Evolutionary conservation across 257 asterid species (phyloP), one percentile per base, ranked within the genome.

Genomic region (Eucommia ulmoides): DNA sequence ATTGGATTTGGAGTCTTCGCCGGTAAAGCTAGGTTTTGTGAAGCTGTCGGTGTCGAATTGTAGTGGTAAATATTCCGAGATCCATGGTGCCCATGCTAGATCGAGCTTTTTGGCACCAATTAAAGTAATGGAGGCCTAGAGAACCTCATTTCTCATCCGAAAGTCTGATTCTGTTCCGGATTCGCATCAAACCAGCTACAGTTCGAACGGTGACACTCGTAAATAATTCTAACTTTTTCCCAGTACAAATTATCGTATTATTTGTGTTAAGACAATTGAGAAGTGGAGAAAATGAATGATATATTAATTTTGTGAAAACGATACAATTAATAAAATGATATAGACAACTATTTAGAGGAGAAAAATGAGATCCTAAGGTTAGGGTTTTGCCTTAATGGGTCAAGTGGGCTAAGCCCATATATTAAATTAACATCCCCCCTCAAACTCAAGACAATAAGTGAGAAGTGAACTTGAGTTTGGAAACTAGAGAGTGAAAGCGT

Each of bases 81-180:
- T 62, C 70, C 23, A 41, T 24, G 63, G 69, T 26, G 42, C 38
- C 9, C 62, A n/a, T 22, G 58, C 58, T 38, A 70, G 80, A 68
- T 80, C 73, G 72, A 65, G 59, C 42, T 65, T 70, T 56, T 54
- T 60, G 52, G 65, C 68, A 65, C 84, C 84, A 50, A 64, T 81
- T 60, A 75, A 64, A 72, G 85, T 88, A 41, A 72, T 68, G 80
- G 94, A 79, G 54, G 70, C 68, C 54, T 70, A 84, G 46, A 60
- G 70, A 60, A 62, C 71, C 52, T 53, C 78, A 67, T 60, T 57
- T 61, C 56, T 65, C 56, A 67, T 52, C 29, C 59, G 56, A 29
- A 63, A 59, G 52, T 55, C 70, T 12, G 71, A 55, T 29, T 45
- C 23, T 26, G 41, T 20, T 50, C 33, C 49, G 1, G 41, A 54